Evolutionary conservation across 441 rosid species (phyloP).

Genomic region (Sinapis alba): DNA sequence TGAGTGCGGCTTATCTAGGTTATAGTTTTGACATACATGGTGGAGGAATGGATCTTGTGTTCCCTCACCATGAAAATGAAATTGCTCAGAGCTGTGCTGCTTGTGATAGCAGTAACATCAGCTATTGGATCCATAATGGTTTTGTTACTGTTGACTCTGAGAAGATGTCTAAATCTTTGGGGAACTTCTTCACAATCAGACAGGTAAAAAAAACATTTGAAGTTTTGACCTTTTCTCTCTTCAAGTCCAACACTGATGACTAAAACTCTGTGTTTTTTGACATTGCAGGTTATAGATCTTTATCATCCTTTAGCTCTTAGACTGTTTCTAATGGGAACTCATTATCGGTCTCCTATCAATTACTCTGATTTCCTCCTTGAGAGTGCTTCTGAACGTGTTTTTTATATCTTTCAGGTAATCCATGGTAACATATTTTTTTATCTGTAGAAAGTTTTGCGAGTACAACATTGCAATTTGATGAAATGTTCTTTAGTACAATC

Average conservation of each 20-base stretch:
- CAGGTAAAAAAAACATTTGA: constrained; percentile 48
- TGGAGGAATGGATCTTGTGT: constrained; percentile 95
- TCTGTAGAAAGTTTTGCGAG: background rate
- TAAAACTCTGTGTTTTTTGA: background rate
- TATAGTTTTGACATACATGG: constrained; percentile 87
- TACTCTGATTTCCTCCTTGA: constrained; percentile 79
- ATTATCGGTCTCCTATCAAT: constrained; percentile 90
- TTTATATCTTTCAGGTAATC: constrained; percentile 88
- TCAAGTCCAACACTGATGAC: background rate
- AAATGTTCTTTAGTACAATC: background rate
- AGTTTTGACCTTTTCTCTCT: background rate
- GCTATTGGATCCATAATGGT: constrained; percentile 93
- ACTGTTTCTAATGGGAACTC: constrained; percentile 84
- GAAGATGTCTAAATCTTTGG: constrained; percentile 97
- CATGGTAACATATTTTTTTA: background rate
- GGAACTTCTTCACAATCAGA: constrained; percentile 92
- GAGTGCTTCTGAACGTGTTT: constrained; percentile 90
- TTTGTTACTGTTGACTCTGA: constrained; percentile 90
- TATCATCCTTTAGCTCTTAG: constrained; percentile 88
- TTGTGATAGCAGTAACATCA: constrained; percentile 65
- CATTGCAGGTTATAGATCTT: constrained; percentile 67
- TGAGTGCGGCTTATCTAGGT: constrained; percentile 91
- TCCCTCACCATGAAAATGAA: constrained; percentile 97
- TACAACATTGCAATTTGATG: no score
- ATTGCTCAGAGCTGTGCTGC: constrained; percentile 97